Base-by-base conservation (phyloP, 495 filamentous ascomycete genomes). In the Daldinia loculata region DNA sequence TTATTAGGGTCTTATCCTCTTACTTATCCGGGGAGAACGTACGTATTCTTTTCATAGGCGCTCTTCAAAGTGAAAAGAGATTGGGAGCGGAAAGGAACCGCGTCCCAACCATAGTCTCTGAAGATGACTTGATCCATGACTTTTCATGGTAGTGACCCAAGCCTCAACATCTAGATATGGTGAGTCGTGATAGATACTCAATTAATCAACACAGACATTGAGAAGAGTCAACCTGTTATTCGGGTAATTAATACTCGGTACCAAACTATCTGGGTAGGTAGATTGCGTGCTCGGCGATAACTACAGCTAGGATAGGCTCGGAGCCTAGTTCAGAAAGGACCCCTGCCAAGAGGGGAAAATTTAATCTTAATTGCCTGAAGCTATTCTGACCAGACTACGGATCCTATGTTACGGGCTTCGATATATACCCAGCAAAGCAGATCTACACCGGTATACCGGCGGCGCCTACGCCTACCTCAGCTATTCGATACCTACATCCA, bases 221-320 rank as follows among this genome's bases (percentile, higher is more conserved):
- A 39, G 52, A 69, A 48, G 50, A 58, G 32, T 15, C 65, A 63
- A 19, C 26, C 53, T 73, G 63, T 52, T 39, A 39, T 45, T 64
- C 69, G 66, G 62, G 6, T 60, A 45, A 60, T 60, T 43, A 56
- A 56, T 56, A 27, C 43, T 48, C 43, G 43, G 43, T 48, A 48
- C 43, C 43, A 24, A 48, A 19, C 17, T 4, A 48, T 36, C 34
- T 36, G 12, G 30, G 52, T 72, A 69, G 7, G 3, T 30, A 53
- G 22, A 73, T 73, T 73, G 51, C 61, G 70, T 69, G 70, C 61
- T 63, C 53, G 43, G 61, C 22, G 58, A 56, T 59, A 62, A 55
- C 32, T 41, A 71, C 57, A 38, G 52, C 26, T 43, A 58, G 57
- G 51, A 56, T 66, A 56, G 43, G 60, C 53, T 48, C 48, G 60